phyloP scores from a whole-genome alignment of 257 asterid species.

The Solanum peruvianum region DNA sequence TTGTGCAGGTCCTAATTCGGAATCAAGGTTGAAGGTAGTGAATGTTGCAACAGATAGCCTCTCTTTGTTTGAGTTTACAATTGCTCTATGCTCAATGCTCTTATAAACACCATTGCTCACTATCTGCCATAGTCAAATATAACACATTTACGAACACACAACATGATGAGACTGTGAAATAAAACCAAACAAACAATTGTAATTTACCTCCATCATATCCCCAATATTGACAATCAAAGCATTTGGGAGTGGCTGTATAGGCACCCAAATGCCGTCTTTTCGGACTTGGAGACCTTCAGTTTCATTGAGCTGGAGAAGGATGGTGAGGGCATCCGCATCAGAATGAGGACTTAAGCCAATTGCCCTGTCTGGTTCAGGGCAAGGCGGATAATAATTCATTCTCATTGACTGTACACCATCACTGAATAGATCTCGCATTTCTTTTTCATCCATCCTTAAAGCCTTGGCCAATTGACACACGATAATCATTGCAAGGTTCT shows the following conservation, averaged over 20 bases:
- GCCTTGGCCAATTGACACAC: conserved; percentile 29
- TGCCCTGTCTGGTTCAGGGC: conserved; percentile 38
- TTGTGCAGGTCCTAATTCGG: conserved; percentile 36
- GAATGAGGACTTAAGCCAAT: conserved; percentile 42
- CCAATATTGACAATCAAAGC: conserved; percentile 45
- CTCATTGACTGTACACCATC: conserved; percentile 39
- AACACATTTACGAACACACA: background rate
- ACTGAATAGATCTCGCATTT: conserved; percentile 10
- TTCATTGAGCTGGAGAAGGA: conserved; percentile 38
- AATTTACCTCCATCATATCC: conserved; percentile 40
- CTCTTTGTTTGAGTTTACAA: conserved; percentile 25
- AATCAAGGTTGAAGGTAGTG: conserved; percentile 18
- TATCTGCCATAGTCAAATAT: conserved; percentile 14
- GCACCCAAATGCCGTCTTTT: conserved; percentile 35
- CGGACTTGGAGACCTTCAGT: conserved; percentile 38
- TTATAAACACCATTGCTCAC: conserved; percentile 35
- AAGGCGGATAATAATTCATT: conserved; percentile 47
- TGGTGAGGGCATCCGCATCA: conserved; percentile 44
- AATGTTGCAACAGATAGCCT: conserved; percentile 49
- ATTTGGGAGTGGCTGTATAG: conserved; percentile 25
- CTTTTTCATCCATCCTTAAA: conserved; percentile 24
- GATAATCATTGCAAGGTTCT: conserved; percentile 16
- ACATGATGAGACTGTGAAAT: too few relatives aligned
- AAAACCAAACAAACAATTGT: too few relatives aligned
- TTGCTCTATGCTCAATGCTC: conserved; percentile 47